A percentile compares a stretch with the other conserved stretches of the same genome.
These are phyloP conservation scores for Colletotrichum tropicicola DNA, from an alignment of 2,329 filamentous ascomycete species.

Conservation along the genomic window DNA sequence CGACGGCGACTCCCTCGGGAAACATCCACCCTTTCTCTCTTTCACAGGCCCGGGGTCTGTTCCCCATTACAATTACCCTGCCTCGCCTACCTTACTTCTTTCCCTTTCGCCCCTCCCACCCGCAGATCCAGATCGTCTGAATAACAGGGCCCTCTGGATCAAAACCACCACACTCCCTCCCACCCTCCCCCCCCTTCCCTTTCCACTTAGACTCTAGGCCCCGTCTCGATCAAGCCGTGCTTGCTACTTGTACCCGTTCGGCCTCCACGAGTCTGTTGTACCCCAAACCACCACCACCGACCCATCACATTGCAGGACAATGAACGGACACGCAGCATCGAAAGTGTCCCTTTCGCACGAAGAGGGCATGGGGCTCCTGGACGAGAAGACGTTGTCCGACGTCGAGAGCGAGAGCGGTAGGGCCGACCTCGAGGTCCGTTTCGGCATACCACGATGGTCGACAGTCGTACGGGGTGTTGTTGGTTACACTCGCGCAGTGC, in stretches of 20 bases:
- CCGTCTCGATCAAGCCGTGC: constrained; percentile 7
- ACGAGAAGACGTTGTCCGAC: constrained; percentile 54
- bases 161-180: constrained; percentile 16
- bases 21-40: constrained; percentile 7
- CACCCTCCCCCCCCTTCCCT: constrained; percentile 12
- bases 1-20: constrained; percentile 3
- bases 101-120: constrained; percentile 25
- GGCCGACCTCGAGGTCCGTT: constrained; percentile 47
- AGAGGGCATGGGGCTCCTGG: constrained; percentile 55
- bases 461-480: constrained; percentile 40
- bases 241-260: neutral
- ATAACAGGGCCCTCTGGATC: constrained; percentile 9
- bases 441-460: constrained; percentile 42
- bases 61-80: constrained; percentile 29
- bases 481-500: constrained; percentile 40
- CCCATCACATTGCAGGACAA: constrained; percentile 41
- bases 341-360: constrained; percentile 47
- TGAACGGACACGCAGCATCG: constrained; percentile 49
- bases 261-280: constrained; percentile 4
- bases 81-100: constrained; percentile 22
- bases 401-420: constrained; percentile 51
- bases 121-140: constrained; percentile 29
- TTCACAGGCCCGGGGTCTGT: constrained; percentile 15
- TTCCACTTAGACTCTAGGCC: constrained; percentile 2
- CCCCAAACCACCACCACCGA: neutral